Evolutionary conservation across 768 basidiomycete genomes (phyloP), one percentile per base, ranked within the genome.

Genomic region (Lactarius quietus): DNA sequence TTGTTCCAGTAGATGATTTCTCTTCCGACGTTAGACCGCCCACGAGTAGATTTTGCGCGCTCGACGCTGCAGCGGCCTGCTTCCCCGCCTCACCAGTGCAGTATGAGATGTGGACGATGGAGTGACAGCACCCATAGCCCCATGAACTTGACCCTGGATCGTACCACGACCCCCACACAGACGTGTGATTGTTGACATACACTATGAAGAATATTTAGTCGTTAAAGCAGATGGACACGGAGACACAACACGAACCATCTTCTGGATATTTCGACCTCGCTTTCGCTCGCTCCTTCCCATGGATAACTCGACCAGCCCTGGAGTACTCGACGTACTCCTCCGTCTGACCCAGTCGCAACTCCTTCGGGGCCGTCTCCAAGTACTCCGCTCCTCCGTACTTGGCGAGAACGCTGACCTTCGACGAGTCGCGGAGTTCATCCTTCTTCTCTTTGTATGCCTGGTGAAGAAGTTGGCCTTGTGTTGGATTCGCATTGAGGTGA

Each of bases 101-200:
- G 74, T 98, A 98, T 20, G 95, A 95, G 57, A 91, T 78, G 71
- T 93, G 89, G 33, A 93, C 79, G 53, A 73, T 81, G 12, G 94
- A 95, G 73, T 97, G 95, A 73, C 97, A 99, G 75, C 97, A 99
- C 31, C 85, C 89, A 75, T 89, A 99, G 41, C 97, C 97, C 97
- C 97, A 99, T 65, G 79, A 73, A 17, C 87, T 85, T 3, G 83
- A 81, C 15, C 84, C 78, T 18, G 79, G 66, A 69, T 92, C 87
- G 74, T 92, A 98, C 87, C 88, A 98, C 52, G 97, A 99, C 53
- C 97, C 97, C 97, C 97, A 99, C n/a, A 98, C 88, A 6, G 86
- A 80, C 0, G 90, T 94, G 72, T 99, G 97, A 73, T 99, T 99
- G 76, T 95, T 95, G 72, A 90, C 79, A 70, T 84, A 88, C 8